Base-by-base conservation (phyloP, 2,329 filamentous ascomycete genomes). In the Dichotomopilus funicola region DNA sequence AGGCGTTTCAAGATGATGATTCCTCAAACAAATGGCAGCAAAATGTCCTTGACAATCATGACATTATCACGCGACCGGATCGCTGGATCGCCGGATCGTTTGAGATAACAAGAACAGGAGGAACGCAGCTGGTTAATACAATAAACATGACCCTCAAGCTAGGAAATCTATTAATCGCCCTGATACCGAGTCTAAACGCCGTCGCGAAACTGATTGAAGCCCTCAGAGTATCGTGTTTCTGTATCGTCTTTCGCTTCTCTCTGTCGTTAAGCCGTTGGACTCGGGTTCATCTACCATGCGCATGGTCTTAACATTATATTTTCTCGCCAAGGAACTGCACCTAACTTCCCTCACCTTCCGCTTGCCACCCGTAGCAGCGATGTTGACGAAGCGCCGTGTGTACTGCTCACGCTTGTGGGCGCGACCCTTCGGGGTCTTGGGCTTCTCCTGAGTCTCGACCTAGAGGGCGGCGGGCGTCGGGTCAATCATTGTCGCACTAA, bases 381-480 rank as follows among this genome's bases (percentile, higher is more conserved):
- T 91, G 80, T 97, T 96, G 68, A 97, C 91, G 82, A 97, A 97
- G 72, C 92, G 91, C 75, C 92, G 88, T 69, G 90, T 96, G 85
- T 96, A 96, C 76, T 84, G 86, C 75, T 95, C 86, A 72, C 92
- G 86, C 91, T 97, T 97, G 81, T 94, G 90, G 68, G 92, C 92
- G 73, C 92, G 91, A 73, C 92, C 92, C 86, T 96, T 96, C 74
- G 92, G 91, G 69, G 80, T 83, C 88, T 97, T 96, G 79, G 88
- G 81, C 87, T 96, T 96, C 87, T 96, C 91, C 78, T 91, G 87
- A 58, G 82, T 78, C 78, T 94, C 89, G 76, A 92, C 88, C 87
- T 91, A 12, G 35, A 52, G 5, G 7, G 0, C n/a, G 13, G 2
- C 19, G 9, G 33, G 6, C 8, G 48, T 37, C 41, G 11, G 6